Evolutionary conservation across 257 asterid genomes (phyloP).

Genomic region (Nicotiana otophora): DNA sequence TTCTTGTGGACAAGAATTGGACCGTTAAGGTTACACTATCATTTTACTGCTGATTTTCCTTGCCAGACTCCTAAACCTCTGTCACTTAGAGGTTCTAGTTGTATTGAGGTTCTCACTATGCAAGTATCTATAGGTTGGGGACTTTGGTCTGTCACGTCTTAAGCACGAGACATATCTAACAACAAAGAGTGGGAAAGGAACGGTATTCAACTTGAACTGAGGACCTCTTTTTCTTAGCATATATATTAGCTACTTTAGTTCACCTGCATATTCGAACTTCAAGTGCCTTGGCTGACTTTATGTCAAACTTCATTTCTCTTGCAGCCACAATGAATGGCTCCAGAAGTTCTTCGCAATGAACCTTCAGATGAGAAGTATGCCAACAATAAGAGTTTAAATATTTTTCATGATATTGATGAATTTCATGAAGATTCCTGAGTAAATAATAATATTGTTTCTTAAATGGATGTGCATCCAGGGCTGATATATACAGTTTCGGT

Average conservation of each 20-base stretch:
- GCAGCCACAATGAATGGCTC: conserved; percentile 99
- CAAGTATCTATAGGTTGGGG: conserved; percentile 69
- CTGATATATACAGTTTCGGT: conserved; percentile 83
- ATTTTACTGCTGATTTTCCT: not conserved
- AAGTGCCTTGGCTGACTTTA: not conserved
- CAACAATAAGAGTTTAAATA: not conserved
- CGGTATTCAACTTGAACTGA: conserved; percentile 44
- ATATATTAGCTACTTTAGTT: conserved; percentile 5
- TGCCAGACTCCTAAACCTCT: conserved; percentile 1
- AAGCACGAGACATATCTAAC: conserved; percentile 81
- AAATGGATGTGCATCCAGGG: conserved; percentile 41
- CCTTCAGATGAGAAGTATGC: conserved; percentile 87
- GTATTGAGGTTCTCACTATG: not conserved
- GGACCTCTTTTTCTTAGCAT: conserved; percentile 11
- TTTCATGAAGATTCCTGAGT: not conserved
- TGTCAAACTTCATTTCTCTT: conserved; percentile 12
- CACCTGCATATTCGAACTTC: conserved; percentile 2
- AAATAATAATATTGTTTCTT: conserved; percentile 9
- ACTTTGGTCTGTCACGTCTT: conserved; percentile 92
- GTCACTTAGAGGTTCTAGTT: conserved; percentile 2
- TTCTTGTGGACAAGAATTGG: conserved; percentile 98
- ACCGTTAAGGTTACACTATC: conserved; percentile 69
- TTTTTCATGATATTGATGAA: not conserved
- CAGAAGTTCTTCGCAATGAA: conserved; percentile 95
- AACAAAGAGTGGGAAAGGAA: conserved; percentile 88